These are phyloP conservation scores for Magnolia sinica DNA, from an alignment of 164 flowering plant genomes.

Conservation along the genomic window DNA sequence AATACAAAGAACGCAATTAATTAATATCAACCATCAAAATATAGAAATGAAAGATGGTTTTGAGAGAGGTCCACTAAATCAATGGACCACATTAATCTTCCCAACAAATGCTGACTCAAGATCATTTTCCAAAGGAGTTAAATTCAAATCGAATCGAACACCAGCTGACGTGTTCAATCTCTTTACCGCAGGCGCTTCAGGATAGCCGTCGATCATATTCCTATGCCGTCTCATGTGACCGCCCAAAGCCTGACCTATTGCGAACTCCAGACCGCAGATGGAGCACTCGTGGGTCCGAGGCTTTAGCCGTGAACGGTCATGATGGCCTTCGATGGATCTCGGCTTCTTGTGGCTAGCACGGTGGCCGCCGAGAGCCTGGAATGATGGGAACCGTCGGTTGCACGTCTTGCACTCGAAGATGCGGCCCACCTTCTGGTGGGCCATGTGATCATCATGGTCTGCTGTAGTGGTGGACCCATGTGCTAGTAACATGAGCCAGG, in stretches of 20 bases:
- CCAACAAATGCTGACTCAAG: not conserved
- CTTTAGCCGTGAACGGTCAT: conserved; percentile 26
- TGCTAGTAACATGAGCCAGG: conserved; percentile 59
- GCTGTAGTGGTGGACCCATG: conserved; percentile 8
- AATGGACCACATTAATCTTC: conserved; percentile 8
- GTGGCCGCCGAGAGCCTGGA: conserved; percentile 90
- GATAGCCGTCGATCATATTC: conserved; percentile 3
- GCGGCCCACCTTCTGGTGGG: conserved; percentile 16
- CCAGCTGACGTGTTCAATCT: conserved; percentile 25
- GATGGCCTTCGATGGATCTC: conserved; percentile 17
- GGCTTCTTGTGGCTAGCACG: conserved; percentile 89
- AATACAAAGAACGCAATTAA: not conserved
- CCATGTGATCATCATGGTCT: not conserved
- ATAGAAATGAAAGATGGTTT: not conserved
- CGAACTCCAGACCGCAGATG: conserved; percentile 64
- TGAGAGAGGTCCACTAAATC: not conserved
- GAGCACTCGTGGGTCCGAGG: conserved; percentile 67
- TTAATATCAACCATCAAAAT: not conserved
- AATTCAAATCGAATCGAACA: conserved; percentile 58
- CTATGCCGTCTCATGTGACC: conserved; percentile 82
- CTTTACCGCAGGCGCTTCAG: conserved; percentile 21
- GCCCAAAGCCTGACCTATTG: conserved; percentile 71
- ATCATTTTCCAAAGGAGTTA: conserved; percentile 53
- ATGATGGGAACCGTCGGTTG: conserved; percentile 66
- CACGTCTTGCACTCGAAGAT: conserved; percentile 89